A percentile compares a stretch with the other conserved stretches of the same genome.
These are phyloP conservation scores for Elaeis guineensis DNA, from an alignment of 176 grass and related monocot species.

Conservation along the genomic window DNA sequence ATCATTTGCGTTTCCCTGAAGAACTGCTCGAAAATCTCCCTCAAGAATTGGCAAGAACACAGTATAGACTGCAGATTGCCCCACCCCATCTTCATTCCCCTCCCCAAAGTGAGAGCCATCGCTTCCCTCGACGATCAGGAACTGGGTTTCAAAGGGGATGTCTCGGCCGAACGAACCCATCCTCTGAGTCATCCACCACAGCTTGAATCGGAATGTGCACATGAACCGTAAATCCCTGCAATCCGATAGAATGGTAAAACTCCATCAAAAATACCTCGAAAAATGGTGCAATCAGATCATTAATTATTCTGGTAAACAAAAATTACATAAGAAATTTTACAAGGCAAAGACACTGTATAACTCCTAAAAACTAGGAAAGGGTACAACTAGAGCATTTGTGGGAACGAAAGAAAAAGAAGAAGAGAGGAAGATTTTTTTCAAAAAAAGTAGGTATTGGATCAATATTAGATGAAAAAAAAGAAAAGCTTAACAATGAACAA, in stretches of 20 bases:
- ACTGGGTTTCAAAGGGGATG: conserved; percentile 69
- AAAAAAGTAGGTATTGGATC: too few relatives aligned
- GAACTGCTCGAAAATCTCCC: conserved; percentile 59
- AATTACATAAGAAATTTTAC: too few relatives aligned
- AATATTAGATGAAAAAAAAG: too few relatives aligned
- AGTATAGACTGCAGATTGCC: conserved; percentile 40
- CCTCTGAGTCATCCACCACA: conserved; percentile 95
- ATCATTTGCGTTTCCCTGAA: conserved; percentile 63
- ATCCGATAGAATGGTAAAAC: neutral
- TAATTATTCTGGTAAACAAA: too few relatives aligned
- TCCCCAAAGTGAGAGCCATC: conserved; percentile 4
- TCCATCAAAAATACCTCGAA: neutral
- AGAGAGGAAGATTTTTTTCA: too few relatives aligned
- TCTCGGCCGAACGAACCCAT: conserved; percentile 56
- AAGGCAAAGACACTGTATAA: too few relatives aligned
- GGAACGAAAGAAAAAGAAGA: too few relatives aligned
- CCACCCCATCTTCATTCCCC: conserved; percentile 4
- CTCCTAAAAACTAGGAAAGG: too few relatives aligned
- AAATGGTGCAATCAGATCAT: neutral
- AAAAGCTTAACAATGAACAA: too few relatives aligned
- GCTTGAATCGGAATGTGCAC: conserved; percentile 83
- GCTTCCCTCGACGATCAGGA: conserved; percentile 47
- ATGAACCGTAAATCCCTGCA: conserved; percentile 55
- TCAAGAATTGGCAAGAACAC: conserved; percentile 71
- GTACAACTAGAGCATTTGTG: too few relatives aligned